These are phyloP conservation scores for Peterozyma xylosa DNA, from an alignment of 805 yeast species.

Conservation along the genomic window DNA sequence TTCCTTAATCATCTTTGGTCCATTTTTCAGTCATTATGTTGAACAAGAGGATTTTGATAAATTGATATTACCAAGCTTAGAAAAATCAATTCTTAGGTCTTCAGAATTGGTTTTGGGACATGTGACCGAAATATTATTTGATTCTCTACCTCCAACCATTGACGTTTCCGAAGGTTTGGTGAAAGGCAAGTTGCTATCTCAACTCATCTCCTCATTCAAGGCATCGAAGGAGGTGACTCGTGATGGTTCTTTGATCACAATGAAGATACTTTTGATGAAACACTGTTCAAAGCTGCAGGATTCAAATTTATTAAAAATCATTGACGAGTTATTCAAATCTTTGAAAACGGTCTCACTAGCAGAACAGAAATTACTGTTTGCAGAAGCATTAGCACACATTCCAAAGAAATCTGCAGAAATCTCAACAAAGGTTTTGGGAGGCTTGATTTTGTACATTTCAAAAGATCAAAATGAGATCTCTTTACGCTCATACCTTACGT, in stretches of 20 bases:
- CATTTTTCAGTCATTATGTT: constrained; percentile 36
- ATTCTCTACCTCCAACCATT: constrained; percentile 21
- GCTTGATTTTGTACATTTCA: constrained; percentile 41
- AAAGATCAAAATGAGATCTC: constrained; percentile 76
- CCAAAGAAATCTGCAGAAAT: constrained; percentile 18
- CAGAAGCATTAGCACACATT: constrained; percentile 31
- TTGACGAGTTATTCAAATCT: constrained; percentile 48
- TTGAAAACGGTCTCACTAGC: constrained; percentile 50
- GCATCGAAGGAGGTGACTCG: constrained; percentile 68
- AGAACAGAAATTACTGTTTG: constrained; percentile 57
- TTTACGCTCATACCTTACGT: constrained; percentile 38
- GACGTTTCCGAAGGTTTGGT: constrained; percentile 34
- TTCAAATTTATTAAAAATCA: constrained; percentile 23
- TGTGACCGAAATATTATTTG: constrained; percentile 45
- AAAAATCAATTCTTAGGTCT: constrained; percentile 69
- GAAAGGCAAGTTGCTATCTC: constrained; percentile 37
- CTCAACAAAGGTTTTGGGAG: constrained; percentile 31
- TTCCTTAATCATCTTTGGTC: constrained; percentile 30
- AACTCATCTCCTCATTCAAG: constrained; percentile 49
- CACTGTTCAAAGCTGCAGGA: constrained; percentile 16
- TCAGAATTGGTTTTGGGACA: constrained; percentile 62
- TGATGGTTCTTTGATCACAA: constrained; percentile 31
- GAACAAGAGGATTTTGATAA: constrained; percentile 27
- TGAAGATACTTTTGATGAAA: constrained; percentile 16
- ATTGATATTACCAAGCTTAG: constrained; percentile 50